Conservation (phyloP, 306 rosid genomes). For the Vachellia pachyceras region DNA sequence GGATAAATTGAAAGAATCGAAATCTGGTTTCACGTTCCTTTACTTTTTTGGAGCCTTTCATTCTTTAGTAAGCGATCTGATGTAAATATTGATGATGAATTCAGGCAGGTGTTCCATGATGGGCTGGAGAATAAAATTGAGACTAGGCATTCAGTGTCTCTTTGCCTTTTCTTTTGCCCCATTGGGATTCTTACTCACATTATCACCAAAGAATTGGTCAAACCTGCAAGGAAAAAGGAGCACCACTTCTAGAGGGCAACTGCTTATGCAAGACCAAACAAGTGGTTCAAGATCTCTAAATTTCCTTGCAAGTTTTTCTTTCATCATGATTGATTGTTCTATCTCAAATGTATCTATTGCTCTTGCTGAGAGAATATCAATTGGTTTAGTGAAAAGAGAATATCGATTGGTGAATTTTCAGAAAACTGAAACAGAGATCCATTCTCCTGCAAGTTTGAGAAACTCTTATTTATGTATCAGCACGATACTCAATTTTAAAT, state of each 20-base stretch:
- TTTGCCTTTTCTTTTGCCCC: constrained; percentile 91
- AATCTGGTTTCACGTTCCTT: not conserved
- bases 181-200: constrained; percentile 83
- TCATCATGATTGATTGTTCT: constrained; percentile 15
- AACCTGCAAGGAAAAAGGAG: constrained; percentile 43
- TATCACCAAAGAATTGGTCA: constrained; percentile 76
- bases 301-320: not conserved
- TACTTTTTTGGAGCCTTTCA: not conserved
- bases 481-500: not conserved
- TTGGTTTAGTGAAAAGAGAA: no score
- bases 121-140: constrained; percentile 77
- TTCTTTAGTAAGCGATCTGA: constrained; percentile 17
- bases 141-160: constrained; percentile 84
- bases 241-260: constrained; percentile 47
- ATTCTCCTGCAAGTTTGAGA: not conserved
- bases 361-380: not conserved
- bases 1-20: not conserved
- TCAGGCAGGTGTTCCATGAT: constrained; percentile 81
- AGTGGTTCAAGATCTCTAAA: constrained; percentile 29
- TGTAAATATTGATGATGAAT: constrained; percentile 4
- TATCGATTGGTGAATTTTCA: no score
- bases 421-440: not conserved
- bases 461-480: not conserved
- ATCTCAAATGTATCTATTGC: constrained; percentile 22
- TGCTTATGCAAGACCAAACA: constrained; percentile 25